Percentiles rank a stretch among this genome's conserved stretches.
Conservation (phyloP, 2,329 filamentous ascomycete species). For the Aspergillus sclerotialis region DNA sequence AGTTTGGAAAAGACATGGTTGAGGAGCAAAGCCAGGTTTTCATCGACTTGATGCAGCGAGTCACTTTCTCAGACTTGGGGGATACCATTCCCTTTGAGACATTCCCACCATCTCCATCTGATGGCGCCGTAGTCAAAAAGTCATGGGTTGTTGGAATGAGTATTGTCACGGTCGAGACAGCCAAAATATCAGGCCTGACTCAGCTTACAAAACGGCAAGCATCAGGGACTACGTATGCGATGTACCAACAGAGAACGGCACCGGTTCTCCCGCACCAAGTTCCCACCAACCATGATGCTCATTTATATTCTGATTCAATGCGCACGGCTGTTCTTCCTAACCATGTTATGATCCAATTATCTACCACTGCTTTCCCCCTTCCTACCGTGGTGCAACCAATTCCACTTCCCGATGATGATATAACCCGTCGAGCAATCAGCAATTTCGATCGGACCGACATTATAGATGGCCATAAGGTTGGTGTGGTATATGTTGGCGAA, state of each 20-base stretch:
- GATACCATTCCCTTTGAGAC: slow-evolving; percentile 48
- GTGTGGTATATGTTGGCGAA: slow-evolving; percentile 86
- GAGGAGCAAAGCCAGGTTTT: slow-evolving; percentile 93
- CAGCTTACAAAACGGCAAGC: slow-evolving; percentile 47
- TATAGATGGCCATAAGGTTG: slow-evolving; percentile 91
- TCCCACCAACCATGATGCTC: slow-evolving; percentile 32
- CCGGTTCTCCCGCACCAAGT: slow-evolving; percentile 40
- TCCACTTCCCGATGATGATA: slow-evolving; percentile 65
- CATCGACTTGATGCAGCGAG: slow-evolving; percentile 88
- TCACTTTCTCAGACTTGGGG: slow-evolving; percentile 76
- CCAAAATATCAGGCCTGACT: slow-evolving; percentile 39
- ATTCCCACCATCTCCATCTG: slow-evolving; percentile 34
- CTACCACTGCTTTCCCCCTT: slow-evolving; percentile 36
- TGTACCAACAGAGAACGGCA: slow-evolving; percentile 42
- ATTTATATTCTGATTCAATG: slow-evolving; percentile 31
- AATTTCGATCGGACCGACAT: slow-evolving; percentile 82
- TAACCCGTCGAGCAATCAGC: slow-evolving; percentile 65
- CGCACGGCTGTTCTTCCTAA: slow-evolving; percentile 38
- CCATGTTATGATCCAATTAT: slow-evolving; percentile 41
- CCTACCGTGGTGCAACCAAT: slow-evolving; percentile 59
- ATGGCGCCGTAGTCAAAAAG: slow-evolving; percentile 37
- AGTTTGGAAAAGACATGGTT: slow-evolving; percentile 63
- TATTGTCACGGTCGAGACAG: slow-evolving; percentile 45
- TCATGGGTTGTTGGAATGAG: slow-evolving; percentile 48
- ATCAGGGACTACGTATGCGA: slow-evolving; percentile 43